Evolutionary conservation across 139 green algal genomes (phyloP), one percentile per base, ranked within the genome.

Genomic region (Edaphochlamys debaryana): DNA sequence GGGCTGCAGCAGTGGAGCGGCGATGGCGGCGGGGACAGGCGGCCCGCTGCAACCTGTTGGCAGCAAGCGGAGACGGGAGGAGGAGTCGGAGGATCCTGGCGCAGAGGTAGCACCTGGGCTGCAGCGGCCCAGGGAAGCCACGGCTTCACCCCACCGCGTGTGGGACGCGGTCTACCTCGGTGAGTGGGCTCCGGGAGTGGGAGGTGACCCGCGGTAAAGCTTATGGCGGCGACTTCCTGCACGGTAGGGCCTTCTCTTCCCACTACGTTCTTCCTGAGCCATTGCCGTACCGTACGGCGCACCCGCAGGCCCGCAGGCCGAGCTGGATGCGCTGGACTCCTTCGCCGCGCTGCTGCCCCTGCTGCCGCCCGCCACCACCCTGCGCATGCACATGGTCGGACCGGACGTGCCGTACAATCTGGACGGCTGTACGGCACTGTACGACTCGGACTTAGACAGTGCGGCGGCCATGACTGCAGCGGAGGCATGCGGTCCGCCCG

Each of bases 301-400:
- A 3, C 23, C 29, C 41, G 42, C 77, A 83, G 82, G 82, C 22
- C 36, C 84, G 13, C 68, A 87, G 64, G 64, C 45, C 7, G 81
- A 87, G 71, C 37, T 81, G 63, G 68, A 87, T 34, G 6, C 36
- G 17, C 72, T 87, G 48, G 81, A 82, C 71, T 38, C 36, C n/a
- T 82, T 87, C 30, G 54, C 78, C 6, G 73, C 60, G 52, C 84
- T 91, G 34, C 72, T 85, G 69, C 72, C 69, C 64, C 77, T 90
- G 76, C 82, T 90, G 64, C 77, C 71, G 3, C 37, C 9, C 64
- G 34, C 11, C 45, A 54, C 25, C 45, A 67, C 45, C 9, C 45
- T 83, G 63, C 45, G 40, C 37, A 45, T 83, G 34, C 45, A 40
- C 64, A 54, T 83, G 63, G 64, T 75, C 34, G 77, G 77, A 0